Evolutionary conservation across 768 basidiomycete genomes (phyloP), one percentile per base, ranked within the genome.

Genomic region (Lepiota subincarnata): DNA sequence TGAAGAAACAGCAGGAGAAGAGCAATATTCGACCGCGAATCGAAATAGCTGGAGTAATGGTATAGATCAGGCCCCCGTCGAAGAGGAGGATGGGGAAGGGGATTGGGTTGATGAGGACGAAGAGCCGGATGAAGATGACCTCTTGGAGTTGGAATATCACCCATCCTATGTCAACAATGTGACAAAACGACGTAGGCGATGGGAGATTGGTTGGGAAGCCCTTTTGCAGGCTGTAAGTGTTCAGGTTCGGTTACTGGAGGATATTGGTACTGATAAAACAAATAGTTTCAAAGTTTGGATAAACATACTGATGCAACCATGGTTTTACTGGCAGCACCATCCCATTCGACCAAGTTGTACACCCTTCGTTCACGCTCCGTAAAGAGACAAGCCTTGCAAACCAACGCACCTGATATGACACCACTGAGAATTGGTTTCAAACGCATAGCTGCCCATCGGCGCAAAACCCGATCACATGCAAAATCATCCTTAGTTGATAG

Each of bases 241-340:
- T 40, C 37, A 13, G 2, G 40, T 46, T 45, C 41, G 12, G 18
- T 52, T 69, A 14, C 10, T 4, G 8, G 6, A 31, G 14, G 18
- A 20, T 16, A 16, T 19, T 49, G 38, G 36, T 34, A 5, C 40
- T 48, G 26, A 39, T 18, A 42, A 13, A 57, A 51, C 39, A 20
- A 57, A 31, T 56, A 92, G 89, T 86, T 92, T 75, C 85, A 88
- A 70, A 77, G 77, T 28, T 69, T 92, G 26, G 89, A 91, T 68
- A 77, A 87, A 40, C 86, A 90, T 66, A 92, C 89, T 3, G 89
- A 91, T 59, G 76, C 88, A 8, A 90, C 87, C 0, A 77, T 92
- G 72, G 68, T 91, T 20, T 68, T 92, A 0, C 70, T 92, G 20
- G 88, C 88, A 3, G 79, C 88, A 0, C 89, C 89, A 0, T 82